Percentiles rank a stretch among this genome's conserved stretches.
phyloP scores from a whole-genome alignment of 352 stramenopile genomes.

The Globisporangium iwayamae region DNA sequence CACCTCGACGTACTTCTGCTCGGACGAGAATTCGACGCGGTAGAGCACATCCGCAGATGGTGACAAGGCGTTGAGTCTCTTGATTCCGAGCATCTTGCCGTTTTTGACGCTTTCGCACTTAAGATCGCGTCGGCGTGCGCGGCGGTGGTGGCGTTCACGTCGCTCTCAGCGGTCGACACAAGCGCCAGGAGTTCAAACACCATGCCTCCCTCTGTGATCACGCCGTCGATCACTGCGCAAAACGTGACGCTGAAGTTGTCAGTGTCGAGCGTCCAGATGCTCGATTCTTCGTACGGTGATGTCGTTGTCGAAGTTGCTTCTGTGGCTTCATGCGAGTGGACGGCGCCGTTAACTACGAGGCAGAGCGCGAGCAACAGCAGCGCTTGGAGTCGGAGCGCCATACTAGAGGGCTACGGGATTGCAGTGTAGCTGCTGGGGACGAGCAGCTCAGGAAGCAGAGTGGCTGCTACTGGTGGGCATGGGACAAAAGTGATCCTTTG shows the following conservation, averaged over 20 bases:
- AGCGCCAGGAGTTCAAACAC: slow-evolving; percentile 13
- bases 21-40: slow-evolving; percentile 19
- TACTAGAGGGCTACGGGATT: background rate
- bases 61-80: background rate
- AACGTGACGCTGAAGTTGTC: slow-evolving; percentile 13
- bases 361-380: background rate
- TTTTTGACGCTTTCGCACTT: slow-evolving; percentile 2
- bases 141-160: background rate
- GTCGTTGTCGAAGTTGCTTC: background rate
- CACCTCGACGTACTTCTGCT: slow-evolving; percentile 15
- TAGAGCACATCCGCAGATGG: slow-evolving; percentile 17
- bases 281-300: slow-evolving; percentile 8
- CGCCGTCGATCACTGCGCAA: slow-evolving; percentile 7
- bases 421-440: background rate
- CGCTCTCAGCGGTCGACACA: slow-evolving; percentile 4
- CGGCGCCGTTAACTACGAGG: background rate
- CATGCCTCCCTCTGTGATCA: slow-evolving; percentile 7
- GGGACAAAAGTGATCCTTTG: background rate
- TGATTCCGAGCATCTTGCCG: slow-evolving; percentile 2
- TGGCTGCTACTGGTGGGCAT: background rate
- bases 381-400: background rate
- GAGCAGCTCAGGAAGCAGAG: background rate
- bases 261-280: slow-evolving; percentile 2
- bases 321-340: background rate
- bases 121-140: slow-evolving; percentile 5